Base-by-base conservation (phyloP, 148 eudicot species). In the Vaccinium macrocarpon region DNA sequence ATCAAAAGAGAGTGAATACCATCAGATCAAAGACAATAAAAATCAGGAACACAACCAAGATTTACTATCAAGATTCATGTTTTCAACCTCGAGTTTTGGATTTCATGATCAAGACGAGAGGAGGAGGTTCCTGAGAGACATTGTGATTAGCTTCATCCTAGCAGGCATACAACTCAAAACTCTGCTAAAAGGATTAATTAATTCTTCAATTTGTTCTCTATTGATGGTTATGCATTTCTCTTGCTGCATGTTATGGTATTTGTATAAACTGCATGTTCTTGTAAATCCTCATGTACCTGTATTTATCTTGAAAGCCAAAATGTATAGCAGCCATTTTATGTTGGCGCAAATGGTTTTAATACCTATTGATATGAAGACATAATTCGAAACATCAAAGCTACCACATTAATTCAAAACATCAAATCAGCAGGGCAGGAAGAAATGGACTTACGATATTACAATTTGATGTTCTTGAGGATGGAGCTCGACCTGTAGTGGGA, bases 91-190 rank as follows among this genome's bases (percentile, higher is more conserved):
- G 25, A 59, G 81, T 83, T 53, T 83, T 76, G 86, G 84, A n/a
- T 85, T 86, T 76, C 13, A 21, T 77, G 52, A 85, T 84, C 21
- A 70, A 84, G 70, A 79, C 11, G 86, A 87, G 53, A 84, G 78
- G 86, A 86, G 88, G 64, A 88, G 84, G 86, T 88, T 84, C 76
- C 53, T 85, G 50, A 66, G 88, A 71, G 90, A 88, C 64, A 84
- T 85, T 21, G 88, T 83, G 46, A 86, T 86, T 66, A 88, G 88
- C 84, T 88, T 88, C 83, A 77, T 88, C 51, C 86, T 84, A 68
- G 86, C 86, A 84, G 86, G 86, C 79, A 84, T 62, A 62, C 2
- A 13, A 68, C 5, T 4, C 2, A 12, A 81, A 59, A 29, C 29
- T 82, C 27, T 1, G 29, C 27, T 13, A 29, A 4, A 68, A 27